Percentiles rank a stretch among this genome's conserved stretches.
phyloP scores from a whole-genome alignment of 441 rosid genomes.

The Eugenia klotzschiana region DNA sequence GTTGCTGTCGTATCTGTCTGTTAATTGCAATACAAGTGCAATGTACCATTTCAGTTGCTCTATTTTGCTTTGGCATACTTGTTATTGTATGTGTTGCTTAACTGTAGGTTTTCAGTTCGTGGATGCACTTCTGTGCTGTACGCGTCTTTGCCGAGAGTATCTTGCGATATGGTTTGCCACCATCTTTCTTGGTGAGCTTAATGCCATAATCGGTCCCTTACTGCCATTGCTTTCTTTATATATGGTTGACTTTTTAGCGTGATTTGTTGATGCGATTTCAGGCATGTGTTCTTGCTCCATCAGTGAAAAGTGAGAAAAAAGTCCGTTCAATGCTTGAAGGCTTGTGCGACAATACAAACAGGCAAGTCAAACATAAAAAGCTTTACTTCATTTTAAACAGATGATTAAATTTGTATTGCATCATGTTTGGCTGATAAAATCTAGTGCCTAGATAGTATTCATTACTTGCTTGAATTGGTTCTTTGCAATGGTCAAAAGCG shows the following conservation, averaged over 20 bases:
- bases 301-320: conserved; percentile 82
- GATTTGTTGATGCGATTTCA: conserved; percentile 20
- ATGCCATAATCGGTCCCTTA: background rate
- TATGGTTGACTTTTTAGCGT: background rate
- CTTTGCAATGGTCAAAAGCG: background rate
- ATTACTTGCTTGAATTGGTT: too few relatives aligned
- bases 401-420: background rate
- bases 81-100: background rate
- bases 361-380: conserved; percentile 33
- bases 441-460: background rate
- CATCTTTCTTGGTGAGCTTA: conserved; percentile 75
- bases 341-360: conserved; percentile 53
- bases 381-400: background rate
- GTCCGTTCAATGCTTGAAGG: conserved; percentile 84
- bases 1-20: background rate
- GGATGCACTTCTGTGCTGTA: conserved; percentile 99
- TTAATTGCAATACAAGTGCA: background rate
- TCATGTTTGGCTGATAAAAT: background rate
- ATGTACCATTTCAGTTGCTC: background rate
- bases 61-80: background rate
- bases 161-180: conserved; percentile 94
- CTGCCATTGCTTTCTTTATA: background rate
- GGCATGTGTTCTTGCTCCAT: conserved; percentile 87
- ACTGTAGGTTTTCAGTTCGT: conserved; percentile 86
- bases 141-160: conserved; percentile 90